Base-by-base conservation (phyloP, 768 basidiomycete genomes). In the Mycena belliarum region DNA sequence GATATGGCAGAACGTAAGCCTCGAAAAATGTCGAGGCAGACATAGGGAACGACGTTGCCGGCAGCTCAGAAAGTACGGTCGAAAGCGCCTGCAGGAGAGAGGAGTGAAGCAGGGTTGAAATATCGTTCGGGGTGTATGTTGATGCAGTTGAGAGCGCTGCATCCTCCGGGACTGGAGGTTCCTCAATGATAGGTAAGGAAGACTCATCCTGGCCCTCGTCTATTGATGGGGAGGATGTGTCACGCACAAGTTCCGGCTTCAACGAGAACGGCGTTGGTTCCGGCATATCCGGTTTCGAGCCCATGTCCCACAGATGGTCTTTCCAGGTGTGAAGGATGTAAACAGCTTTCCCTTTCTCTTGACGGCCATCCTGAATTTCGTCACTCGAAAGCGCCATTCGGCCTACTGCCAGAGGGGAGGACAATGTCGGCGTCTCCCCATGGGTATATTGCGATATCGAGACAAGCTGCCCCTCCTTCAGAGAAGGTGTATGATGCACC, bases 281-380 rank as follows among this genome's bases (percentile, higher is more conserved):
- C 0, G 90, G 88, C 5, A 79, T 76, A 40, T 88, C 83, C 2
- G 61, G 57, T 66, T 85, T 89, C n/a, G 73, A 72, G 25, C 91
- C 91, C 75, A 88, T 78, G 11, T 85, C 80, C 83, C 89, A 93
- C 12, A 93, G 68, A 64, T 79, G 72, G 64, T 93, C 91, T 65
- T 87, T 88, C 85, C 88, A 91, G 3, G 85, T 82, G 64, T 93
- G 92, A 20, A 87, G 60, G 4, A 91, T 73, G 35, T 77, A 75
- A 10, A 92, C 89, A 0, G 89, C 92, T 68, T 93, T 93, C 1
- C 92, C 92, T 65, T 90, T 91, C 50, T 75, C 77, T 55, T 71
- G 70, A 21, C 70, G 72, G 32, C 72, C 71, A 43, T 73, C 69
- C 37, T 67, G 67, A 53, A 91, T 67, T 43, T 76, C 74, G 49